Conservation (phyloP, 164 flowering plant species). For the Vitis amurensis region DNA sequence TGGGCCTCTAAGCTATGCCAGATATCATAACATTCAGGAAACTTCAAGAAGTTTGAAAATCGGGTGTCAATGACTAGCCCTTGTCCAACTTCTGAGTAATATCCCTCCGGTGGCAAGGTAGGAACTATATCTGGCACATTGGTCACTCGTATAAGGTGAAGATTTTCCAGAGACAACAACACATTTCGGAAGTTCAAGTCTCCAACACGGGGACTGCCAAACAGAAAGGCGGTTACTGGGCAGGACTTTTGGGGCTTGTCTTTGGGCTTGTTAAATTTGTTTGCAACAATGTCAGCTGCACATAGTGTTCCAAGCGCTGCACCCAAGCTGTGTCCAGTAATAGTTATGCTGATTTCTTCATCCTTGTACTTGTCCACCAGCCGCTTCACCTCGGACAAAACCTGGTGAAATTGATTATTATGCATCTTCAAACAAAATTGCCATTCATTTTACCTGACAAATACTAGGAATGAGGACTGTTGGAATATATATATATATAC, state of each 20-base stretch:
- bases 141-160: conserved; percentile 13
- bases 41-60: conserved; percentile 20
- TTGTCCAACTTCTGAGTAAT: conserved; percentile 22
- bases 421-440: too few relatives aligned
- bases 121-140: conserved; percentile 26
- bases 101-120: conserved; percentile 7
- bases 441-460: too few relatives aligned
- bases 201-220: conserved; percentile 41
- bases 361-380: conserved; percentile 24
- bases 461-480: too few relatives aligned
- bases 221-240: conserved; percentile 37
- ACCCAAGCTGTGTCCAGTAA: conserved; percentile 44
- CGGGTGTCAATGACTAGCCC: conserved; percentile 23
- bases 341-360: conserved; percentile 52
- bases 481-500: conserved; percentile 13
- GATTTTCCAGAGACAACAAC: not conserved
- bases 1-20: conserved; percentile 28
- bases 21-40: not conserved
- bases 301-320: conserved; percentile 33
- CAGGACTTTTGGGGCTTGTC: conserved; percentile 5
- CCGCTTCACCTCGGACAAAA: conserved; percentile 15
- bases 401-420: conserved; percentile 10
- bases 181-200: conserved; percentile 22
- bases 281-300: conserved; percentile 36
- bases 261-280: conserved; percentile 16